Evolutionary conservation across 768 basidiomycete species (phyloP).

Genomic region (Hydnomerulius pinastri): DNA sequence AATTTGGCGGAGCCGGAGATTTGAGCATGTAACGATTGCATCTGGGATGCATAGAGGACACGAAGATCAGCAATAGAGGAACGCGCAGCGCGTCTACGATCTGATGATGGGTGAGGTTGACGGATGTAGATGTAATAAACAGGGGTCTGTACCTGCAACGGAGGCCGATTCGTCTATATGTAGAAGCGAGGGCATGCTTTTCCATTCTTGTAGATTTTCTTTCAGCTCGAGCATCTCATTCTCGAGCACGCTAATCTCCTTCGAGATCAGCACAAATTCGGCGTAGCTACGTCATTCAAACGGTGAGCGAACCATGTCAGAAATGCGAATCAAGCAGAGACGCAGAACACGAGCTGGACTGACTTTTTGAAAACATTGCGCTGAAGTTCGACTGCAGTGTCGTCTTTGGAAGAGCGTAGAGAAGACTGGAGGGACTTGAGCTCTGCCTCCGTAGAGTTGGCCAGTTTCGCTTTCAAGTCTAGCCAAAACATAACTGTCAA

Average conservation of each 20-base stretch:
- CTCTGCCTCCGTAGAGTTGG: slow-evolving; percentile 87
- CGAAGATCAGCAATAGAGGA: slow-evolving; percentile 96
- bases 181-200: slow-evolving; percentile 89
- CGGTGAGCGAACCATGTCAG: slow-evolving; percentile 8
- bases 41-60: slow-evolving; percentile 91
- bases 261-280: slow-evolving; percentile 94
- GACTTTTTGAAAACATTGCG: slow-evolving; percentile 93
- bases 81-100: slow-evolving; percentile 64
- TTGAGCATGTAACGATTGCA: slow-evolving; percentile 84
- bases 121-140: slow-evolving; percentile 22
- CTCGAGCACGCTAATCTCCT: slow-evolving; percentile 94
- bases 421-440: slow-evolving; percentile 76
- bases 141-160: slow-evolving; percentile 44
- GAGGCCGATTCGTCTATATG: slow-evolving; percentile 85
- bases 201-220: slow-evolving; percentile 92
- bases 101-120: slow-evolving; percentile 45
- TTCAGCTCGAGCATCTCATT: slow-evolving; percentile 98
- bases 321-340: neutral
- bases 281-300: slow-evolving; percentile 67
- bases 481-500: slow-evolving; percentile 11
- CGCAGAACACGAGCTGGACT: slow-evolving; percentile 24
- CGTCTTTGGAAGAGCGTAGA: slow-evolving; percentile 66
- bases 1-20: slow-evolving; percentile 97
- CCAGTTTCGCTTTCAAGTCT: slow-evolving; percentile 83
- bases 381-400: slow-evolving; percentile 80